Evolutionary conservation across 352 stramenopile species (phyloP).

Genomic region (Globisporangium irregulare): DNA sequence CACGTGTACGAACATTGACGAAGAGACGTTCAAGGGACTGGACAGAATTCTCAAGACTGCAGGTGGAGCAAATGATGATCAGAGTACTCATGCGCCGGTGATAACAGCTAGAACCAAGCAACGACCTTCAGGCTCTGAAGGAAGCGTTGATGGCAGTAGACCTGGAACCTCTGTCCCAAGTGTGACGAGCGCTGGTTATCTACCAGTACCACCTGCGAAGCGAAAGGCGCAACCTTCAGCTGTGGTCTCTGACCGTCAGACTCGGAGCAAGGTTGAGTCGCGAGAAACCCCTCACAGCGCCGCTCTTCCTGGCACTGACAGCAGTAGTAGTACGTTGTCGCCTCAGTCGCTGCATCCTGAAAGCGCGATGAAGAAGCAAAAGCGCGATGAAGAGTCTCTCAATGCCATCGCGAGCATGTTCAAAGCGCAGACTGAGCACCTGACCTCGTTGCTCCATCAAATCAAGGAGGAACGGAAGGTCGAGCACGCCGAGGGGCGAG

Average conservation of each 20-base stretch:
- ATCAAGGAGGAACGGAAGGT: constrained; percentile 4
- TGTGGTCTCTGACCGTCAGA: not conserved
- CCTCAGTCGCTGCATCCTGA: not conserved
- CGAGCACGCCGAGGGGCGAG: not conserved
- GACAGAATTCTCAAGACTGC: not conserved
- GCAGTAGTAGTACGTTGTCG: too few relatives aligned
- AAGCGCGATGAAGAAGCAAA: not conserved
- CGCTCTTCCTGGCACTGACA: too few relatives aligned
- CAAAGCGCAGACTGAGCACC: constrained; percentile 3
- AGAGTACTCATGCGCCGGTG: too few relatives aligned
- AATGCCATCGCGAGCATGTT: constrained; percentile 3
- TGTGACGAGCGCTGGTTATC: not conserved
- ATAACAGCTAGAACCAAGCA: not conserved
- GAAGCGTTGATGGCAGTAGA: not conserved
- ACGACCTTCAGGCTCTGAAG: not conserved
- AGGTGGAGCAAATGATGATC: not conserved
- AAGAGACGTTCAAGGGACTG: constrained; percentile 7
- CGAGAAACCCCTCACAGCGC: not conserved
- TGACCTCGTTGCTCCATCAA: not conserved
- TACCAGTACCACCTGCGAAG: not conserved
- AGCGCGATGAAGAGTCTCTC: not conserved
- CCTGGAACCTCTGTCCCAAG: not conserved
- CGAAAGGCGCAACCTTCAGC: not conserved
- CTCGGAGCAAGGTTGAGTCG: not conserved
- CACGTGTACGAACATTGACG: constrained; percentile 10